Conservation (phyloP, 805 yeast species). For the Hanseniaspora valbyensis region DNA sequence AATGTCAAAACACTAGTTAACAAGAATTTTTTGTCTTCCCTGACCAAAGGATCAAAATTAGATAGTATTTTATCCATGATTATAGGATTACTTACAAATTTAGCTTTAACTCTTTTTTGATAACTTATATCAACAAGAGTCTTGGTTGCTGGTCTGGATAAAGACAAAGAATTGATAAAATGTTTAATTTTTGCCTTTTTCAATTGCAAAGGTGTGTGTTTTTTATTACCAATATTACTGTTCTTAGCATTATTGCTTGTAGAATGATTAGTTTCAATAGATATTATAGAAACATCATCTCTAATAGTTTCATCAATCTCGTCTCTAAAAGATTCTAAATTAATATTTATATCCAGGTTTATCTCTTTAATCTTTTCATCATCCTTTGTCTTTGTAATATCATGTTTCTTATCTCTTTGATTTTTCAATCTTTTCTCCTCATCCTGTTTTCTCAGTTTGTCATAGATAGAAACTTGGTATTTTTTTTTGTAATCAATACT, state of each 20-base stretch:
- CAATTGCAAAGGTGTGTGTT: neutral
- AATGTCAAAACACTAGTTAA: slow-evolving; percentile 39
- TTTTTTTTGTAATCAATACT: neutral
- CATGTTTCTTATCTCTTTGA: neutral
- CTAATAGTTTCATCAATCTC: neutral
- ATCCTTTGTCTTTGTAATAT: neutral
- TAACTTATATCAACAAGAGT: neutral
- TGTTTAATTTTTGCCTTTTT: neutral
- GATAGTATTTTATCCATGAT: neutral
- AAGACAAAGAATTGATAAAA: slow-evolving; percentile 3
- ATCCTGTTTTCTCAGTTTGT: neutral
- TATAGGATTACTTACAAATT: neutral
- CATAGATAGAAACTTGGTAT: slow-evolving; percentile 2
- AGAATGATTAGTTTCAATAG: neutral
- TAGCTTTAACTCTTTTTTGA: neutral
- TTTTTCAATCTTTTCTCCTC: neutral
- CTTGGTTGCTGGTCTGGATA: neutral
- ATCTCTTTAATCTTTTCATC: too few species aligned
- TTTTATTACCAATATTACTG: too few species aligned
- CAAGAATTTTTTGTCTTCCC: slow-evolving; percentile 29
- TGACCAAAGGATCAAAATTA: neutral
- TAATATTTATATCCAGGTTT: too few species aligned
- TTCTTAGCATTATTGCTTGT: too few species aligned
- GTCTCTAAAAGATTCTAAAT: too few species aligned
- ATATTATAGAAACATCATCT: neutral